phyloP scores from a whole-genome alignment of 2,329 filamentous ascomycete species.

The Alternaria triticimaculans region DNA sequence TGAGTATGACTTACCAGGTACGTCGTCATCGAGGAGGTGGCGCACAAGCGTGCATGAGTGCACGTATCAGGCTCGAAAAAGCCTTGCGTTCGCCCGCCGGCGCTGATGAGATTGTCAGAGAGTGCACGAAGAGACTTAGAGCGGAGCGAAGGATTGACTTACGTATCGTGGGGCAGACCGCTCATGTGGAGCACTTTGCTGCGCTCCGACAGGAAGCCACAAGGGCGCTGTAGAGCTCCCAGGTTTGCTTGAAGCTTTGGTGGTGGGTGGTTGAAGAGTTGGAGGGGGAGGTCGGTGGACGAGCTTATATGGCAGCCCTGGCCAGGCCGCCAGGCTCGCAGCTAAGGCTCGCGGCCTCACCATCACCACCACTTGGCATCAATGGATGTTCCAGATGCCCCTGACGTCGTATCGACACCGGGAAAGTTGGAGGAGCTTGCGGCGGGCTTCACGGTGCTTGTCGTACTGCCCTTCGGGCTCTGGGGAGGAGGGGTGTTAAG shows the following conservation, averaged over 20 bases:
- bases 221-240: not conserved
- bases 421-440: constrained; percentile 14
- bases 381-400: not conserved
- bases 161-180: not conserved
- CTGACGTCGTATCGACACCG: constrained; percentile 2
- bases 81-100: not conserved
- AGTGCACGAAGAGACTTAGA: not conserved
- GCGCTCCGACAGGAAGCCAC: not conserved
- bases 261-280: constrained; percentile 9
- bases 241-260: not conserved
- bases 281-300: constrained; percentile 5
- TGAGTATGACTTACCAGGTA: not conserved
- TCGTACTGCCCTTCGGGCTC: not conserved
- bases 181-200: not conserved
- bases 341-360: not conserved
- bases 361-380: constrained; percentile 8
- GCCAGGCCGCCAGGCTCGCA: not conserved
- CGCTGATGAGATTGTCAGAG: not conserved
- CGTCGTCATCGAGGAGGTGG: not conserved
- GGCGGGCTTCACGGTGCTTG: not conserved
- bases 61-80: not conserved
- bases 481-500: not conserved
- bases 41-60: not conserved
- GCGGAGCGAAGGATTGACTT: not conserved
- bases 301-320: constrained; percentile 9